These are phyloP conservation scores for Penicillium paxilli DNA, from an alignment of 495 filamentous ascomycete genomes.

Conservation along the genomic window DNA sequence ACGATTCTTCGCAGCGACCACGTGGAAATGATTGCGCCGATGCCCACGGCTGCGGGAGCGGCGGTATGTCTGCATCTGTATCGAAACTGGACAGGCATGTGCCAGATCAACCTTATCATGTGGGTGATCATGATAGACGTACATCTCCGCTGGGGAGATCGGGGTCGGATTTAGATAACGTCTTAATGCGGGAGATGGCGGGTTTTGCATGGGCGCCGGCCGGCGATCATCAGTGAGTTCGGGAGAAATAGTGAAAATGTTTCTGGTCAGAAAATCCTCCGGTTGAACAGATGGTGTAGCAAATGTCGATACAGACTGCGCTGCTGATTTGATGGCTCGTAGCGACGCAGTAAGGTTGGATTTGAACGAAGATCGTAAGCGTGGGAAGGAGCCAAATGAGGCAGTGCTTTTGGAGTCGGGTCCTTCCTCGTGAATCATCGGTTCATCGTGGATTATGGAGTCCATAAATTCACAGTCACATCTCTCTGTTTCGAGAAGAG, in stretches of 20 bases:
- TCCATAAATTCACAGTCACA: constrained; percentile 31
- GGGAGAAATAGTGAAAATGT: constrained; percentile 73
- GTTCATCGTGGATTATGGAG: constrained; percentile 17
- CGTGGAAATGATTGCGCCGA: constrained; percentile 35
- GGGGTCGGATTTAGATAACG: constrained; percentile 89
- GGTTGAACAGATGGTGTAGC: constrained; percentile 71
- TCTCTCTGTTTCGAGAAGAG: constrained; percentile 45
- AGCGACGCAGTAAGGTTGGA: constrained; percentile 95
- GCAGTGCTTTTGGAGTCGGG: constrained; percentile 20
- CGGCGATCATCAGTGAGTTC: constrained; percentile 87
- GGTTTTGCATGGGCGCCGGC: constrained; percentile 70
- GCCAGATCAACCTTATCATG: constrained; percentile 30
- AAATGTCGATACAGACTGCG: constrained; percentile 78
- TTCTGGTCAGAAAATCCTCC: constrained; percentile 88
- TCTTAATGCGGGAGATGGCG: constrained; percentile 82
- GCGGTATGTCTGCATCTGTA: constrained; percentile 84
- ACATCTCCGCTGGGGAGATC: constrained; percentile 65
- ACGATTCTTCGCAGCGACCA: constrained; percentile 25
- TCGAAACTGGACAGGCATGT: constrained; percentile 66
- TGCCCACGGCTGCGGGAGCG: constrained; percentile 35
- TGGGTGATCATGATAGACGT: constrained; percentile 52
- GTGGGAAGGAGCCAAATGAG: constrained; percentile 34
- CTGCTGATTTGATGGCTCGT: constrained; percentile 80
- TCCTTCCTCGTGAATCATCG: constrained; percentile 16
- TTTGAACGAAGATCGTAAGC: constrained; percentile 66